These are phyloP conservation scores for Candida maesae DNA, from an alignment of 805 yeast species.

Conservation along the genomic window DNA sequence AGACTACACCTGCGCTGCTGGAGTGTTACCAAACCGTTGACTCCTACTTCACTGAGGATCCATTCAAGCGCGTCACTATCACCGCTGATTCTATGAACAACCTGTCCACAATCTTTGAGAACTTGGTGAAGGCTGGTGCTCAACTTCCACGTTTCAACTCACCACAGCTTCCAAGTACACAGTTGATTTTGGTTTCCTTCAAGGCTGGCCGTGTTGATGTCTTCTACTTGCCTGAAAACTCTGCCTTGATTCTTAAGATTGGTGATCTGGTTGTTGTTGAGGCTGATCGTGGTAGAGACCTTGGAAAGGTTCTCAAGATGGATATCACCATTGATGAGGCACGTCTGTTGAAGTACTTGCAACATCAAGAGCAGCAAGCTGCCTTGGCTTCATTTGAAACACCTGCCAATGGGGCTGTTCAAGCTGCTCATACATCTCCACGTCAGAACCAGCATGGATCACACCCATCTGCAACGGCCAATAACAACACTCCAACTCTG, in stretches of 20 bases:
- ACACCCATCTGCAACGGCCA: neutral
- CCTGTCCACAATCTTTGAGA: slow-evolving; percentile 10
- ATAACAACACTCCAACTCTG: slow-evolving; percentile 20
- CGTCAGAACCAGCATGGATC: slow-evolving; percentile 1
- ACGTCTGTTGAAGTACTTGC: slow-evolving; percentile 65
- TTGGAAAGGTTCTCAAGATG: slow-evolving; percentile 72
- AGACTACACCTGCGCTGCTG: slow-evolving; percentile 15
- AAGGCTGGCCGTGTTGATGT: slow-evolving; percentile 80
- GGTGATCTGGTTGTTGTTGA: slow-evolving; percentile 74
- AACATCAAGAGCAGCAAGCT: slow-evolving; percentile 67
- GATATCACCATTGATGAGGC: slow-evolving; percentile 62
- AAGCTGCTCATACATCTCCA: neutral
- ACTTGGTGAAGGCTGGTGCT: slow-evolving; percentile 15
- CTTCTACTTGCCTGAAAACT: slow-evolving; percentile 49
- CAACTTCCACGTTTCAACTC: slow-evolving; percentile 23
- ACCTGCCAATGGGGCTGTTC: too few species aligned
- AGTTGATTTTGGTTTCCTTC: slow-evolving; percentile 64
- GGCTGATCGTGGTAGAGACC: slow-evolving; percentile 80
- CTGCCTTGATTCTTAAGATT: slow-evolving; percentile 38
- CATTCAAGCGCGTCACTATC: slow-evolving; percentile 22
- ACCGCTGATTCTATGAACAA: slow-evolving; percentile 11
- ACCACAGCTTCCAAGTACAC: slow-evolving; percentile 25
- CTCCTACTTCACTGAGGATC: slow-evolving; percentile 24
- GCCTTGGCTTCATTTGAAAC: slow-evolving; percentile 33
- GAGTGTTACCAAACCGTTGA: slow-evolving; percentile 22